Evolutionary conservation across 2,329 filamentous ascomycete species (phyloP).

Genomic region (Sporothrix luriei): DNA sequence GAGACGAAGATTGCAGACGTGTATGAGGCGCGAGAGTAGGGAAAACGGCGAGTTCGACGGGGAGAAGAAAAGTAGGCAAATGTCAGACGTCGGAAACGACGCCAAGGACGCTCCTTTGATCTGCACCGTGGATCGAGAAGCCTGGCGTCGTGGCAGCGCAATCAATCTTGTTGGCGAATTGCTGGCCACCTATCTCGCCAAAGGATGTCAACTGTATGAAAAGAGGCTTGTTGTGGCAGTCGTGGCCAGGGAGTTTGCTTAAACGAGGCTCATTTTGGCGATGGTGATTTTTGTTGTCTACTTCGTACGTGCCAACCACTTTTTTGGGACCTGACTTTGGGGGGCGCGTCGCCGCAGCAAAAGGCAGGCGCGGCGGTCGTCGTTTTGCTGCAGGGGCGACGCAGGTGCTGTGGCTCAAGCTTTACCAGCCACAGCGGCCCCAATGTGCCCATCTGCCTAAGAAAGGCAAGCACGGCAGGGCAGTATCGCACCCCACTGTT

Average conservation of each 20-base stretch:
- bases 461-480: not conserved
- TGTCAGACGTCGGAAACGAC: not conserved
- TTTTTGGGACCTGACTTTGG: constrained; percentile 23
- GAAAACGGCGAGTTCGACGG: not conserved
- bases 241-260: constrained; percentile 8
- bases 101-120: not conserved
- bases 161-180: not conserved
- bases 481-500: constrained; percentile 15
- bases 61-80: not conserved
- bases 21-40: not conserved
- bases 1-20: not conserved
- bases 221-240: not conserved
- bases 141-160: not conserved
- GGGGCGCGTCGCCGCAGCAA: constrained; percentile 30
- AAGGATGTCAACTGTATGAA: not conserved
- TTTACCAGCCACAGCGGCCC: constrained; percentile 29
- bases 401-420: constrained; percentile 31
- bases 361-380: constrained; percentile 9
- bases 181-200: not conserved
- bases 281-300: constrained; percentile 23
- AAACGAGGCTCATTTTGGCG: constrained; percentile 14
- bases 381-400: not conserved
- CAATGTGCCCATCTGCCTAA: not conserved
- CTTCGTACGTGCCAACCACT: not conserved
- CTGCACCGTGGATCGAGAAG: not conserved